Evolutionary conservation across 176 grass and related monocot genomes (phyloP).

Genomic region (Leersia perrieri): DNA sequence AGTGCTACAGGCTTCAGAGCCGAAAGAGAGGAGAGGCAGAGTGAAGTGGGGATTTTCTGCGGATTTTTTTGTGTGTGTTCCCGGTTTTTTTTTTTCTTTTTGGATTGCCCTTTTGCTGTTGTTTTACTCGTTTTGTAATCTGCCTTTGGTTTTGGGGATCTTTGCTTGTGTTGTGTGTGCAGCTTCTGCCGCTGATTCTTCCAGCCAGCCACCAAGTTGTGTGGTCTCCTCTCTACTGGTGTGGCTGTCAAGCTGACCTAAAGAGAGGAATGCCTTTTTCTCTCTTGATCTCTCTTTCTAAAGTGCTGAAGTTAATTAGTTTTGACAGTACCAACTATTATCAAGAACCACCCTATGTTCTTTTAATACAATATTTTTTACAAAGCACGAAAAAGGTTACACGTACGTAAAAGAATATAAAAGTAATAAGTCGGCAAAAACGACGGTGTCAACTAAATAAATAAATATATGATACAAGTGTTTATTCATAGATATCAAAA

Average conservation of each 20-base stretch:
- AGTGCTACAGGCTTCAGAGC: constrained; percentile 32
- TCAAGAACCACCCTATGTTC: background rate
- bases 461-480: too few relatives aligned
- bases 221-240: background rate
- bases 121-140: constrained; percentile 26
- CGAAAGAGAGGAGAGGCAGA: constrained; percentile 34
- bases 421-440: too few relatives aligned
- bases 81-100: background rate
- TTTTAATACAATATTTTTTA: background rate
- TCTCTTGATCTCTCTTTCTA: background rate
- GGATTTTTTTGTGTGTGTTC: background rate
- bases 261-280: background rate
- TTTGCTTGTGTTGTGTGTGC: constrained; percentile 31
- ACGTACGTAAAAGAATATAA: too few relatives aligned
- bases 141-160: constrained; percentile 33
- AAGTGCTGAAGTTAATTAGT: background rate
- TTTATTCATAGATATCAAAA: too few relatives aligned
- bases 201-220: background rate
- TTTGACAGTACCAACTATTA: background rate
- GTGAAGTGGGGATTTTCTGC: constrained; percentile 51
- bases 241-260: constrained; percentile 13
- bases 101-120: background rate
- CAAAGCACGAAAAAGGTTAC: background rate
- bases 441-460: background rate
- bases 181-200: constrained; percentile 25